A percentile compares a stretch with the other conserved stretches of the same genome.
These are phyloP conservation scores for Phytomonas francai DNA, from an alignment of 208 protist species.

Conservation along the genomic window DNA sequence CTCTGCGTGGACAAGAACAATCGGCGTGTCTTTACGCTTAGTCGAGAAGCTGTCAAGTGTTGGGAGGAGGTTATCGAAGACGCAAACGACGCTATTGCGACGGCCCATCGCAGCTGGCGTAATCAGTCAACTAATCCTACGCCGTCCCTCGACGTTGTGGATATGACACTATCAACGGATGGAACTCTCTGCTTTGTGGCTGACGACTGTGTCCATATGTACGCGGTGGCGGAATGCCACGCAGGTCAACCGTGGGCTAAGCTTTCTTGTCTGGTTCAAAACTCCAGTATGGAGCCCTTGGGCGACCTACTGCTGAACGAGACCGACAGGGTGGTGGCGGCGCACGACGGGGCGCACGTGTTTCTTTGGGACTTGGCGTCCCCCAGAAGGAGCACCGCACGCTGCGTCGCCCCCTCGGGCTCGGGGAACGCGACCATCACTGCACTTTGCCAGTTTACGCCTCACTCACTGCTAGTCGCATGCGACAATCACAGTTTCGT, in stretches of 20 bases:
- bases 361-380: slow-evolving; percentile 55
- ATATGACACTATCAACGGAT: slow-evolving; percentile 56
- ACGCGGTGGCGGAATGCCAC: slow-evolving; percentile 27
- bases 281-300: slow-evolving; percentile 31
- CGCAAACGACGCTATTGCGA: slow-evolving; percentile 35
- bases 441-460: slow-evolving; percentile 40
- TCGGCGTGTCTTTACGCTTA: slow-evolving; percentile 68
- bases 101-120: slow-evolving; percentile 31
- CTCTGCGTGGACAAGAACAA: slow-evolving; percentile 49
- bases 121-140: slow-evolving; percentile 67
- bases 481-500: slow-evolving; percentile 24
- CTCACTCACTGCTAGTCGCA: slow-evolving; percentile 42
- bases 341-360: slow-evolving; percentile 26
- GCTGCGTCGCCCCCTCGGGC: neutral
- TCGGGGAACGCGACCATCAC: slow-evolving; percentile 20
- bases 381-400: slow-evolving; percentile 3
- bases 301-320: slow-evolving; percentile 28
- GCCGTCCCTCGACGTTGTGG: slow-evolving; percentile 33
- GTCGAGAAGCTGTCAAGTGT: slow-evolving; percentile 61
- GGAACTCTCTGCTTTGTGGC: slow-evolving; percentile 68
- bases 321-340: slow-evolving; percentile 29
- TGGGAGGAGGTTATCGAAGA: slow-evolving; percentile 58
- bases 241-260: slow-evolving; percentile 52
- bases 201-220: slow-evolving; percentile 75
- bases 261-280: slow-evolving; percentile 49